Base-by-base conservation (phyloP, 192 early-diverging fungal genomes). In the Chytriomyces confervae region DNA sequence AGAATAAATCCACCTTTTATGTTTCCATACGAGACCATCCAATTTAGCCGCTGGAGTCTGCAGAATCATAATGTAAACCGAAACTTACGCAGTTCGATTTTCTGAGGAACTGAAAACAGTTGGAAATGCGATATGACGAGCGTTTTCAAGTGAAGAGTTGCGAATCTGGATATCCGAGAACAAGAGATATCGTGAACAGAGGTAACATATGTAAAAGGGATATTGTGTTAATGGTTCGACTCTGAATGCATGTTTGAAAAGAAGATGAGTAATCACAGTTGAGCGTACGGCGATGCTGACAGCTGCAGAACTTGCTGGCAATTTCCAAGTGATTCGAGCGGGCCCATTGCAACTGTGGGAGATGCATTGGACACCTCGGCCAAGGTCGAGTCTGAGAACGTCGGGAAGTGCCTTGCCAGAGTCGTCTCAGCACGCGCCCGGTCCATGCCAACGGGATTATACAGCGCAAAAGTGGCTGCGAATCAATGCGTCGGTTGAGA, bases 401-500 rank as follows among this genome's bases (percentile, higher is more conserved):
- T 94, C 50, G 94, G 94, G 69, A 95, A 95, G 53, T 87, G 89
- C 78, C 91, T 86, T 62, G 93, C 91, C 60, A 95, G 84, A 53
- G 90, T 80, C 60, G 86, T 83, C 79, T 95, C 94, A 11, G 91
- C 91, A 74, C 91, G 63, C 18, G 43, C 11, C 9, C 63, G 68
- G 49, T 76, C 82, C 63, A 66, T 69, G 2, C 64, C 63, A 47
- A 66, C 46, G 16, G 57, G 72, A 50, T 75, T 72, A 61, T 74
- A 74, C 16, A 74, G 20, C 62, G 78, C 72, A 36, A 51, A 65
- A 47, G 69, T 61, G 13, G 71, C 63, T 79, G 53, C 57, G 18
- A 73, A 50, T 1, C 2, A 47, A 24, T 43, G 47, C 9, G 66
- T 11, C 16, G 76, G 1, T 1, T 36, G 48, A 18, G 50, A 0